phyloP scores from a whole-genome alignment of 192 early-diverging fungal genomes.

The Podila epigama region DNA sequence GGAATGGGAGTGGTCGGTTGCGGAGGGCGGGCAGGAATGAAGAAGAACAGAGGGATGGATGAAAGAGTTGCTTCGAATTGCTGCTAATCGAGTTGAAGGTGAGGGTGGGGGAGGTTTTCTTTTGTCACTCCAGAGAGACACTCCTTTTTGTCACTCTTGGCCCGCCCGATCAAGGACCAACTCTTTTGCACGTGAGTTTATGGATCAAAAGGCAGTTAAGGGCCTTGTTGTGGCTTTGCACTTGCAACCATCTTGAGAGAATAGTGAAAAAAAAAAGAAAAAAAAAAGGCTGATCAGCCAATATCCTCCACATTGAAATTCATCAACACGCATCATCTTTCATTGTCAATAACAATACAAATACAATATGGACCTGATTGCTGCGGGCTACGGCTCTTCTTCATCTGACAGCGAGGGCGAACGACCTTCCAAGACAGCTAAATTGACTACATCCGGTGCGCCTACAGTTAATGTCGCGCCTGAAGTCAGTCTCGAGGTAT shows the following conservation, averaged over 20 bases:
- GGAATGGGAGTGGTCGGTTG: background rate
- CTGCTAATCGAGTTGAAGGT: too few relatives aligned
- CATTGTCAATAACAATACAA: background rate
- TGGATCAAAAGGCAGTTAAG: background rate
- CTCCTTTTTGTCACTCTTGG: background rate
- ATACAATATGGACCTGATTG: constrained; percentile 41
- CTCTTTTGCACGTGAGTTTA: background rate
- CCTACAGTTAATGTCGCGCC: constrained; percentile 56
- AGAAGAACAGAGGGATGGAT: background rate
- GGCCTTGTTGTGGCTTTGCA: background rate
- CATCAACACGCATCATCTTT: too few relatives aligned
- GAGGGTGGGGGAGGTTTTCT: too few relatives aligned
- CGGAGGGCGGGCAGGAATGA: background rate
- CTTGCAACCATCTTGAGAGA: background rate
- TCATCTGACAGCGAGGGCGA: constrained; percentile 39
- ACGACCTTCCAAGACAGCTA: constrained; percentile 26
- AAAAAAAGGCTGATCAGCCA: background rate
- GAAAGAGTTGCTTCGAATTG: background rate
- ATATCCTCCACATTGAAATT: too few relatives aligned
- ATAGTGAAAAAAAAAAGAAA: constrained; percentile 1
- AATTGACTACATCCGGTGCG: constrained; percentile 4
- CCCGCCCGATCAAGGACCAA: background rate
- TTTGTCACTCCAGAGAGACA: too few relatives aligned
- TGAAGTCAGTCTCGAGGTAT: constrained; percentile 61
- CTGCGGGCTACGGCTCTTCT: constrained; percentile 41